Evolutionary conservation across 1,284 basidiomycete genomes (phyloP), one percentile per base, ranked within the genome.

Genomic region (Boletus sp.): DNA sequence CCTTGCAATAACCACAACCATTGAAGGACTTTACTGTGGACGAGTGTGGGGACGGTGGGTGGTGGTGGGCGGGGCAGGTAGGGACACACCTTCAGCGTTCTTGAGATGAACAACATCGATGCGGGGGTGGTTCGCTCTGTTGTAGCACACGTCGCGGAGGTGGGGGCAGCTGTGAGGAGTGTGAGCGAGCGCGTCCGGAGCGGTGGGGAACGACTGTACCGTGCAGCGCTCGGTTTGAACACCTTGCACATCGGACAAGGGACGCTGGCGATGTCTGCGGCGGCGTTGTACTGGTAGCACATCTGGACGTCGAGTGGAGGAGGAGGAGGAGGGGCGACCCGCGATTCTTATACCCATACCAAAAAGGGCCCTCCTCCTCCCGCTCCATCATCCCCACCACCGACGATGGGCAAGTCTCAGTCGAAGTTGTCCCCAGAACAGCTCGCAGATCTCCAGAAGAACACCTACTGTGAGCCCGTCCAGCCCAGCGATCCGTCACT

Each of bases 391-490:
- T 46, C 59, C 47, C 66, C 63, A 68, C 17, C 68, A 61, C 51
- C 68, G 64, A 76, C 75, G 76, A 92, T 93, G 97, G 97, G 97
- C 77, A 98, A 98, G 83, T 93, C 93, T 47, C 95, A 98, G 78
- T 94, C 91, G 71, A 99, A 99, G 80, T 86, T 99, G 54, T 93
- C 94, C 21, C 89, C 93, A 44, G 97, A 99, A 68, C 95, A 99
- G 80, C 89, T 99, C 64, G 83, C 89, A 40, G 95, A 98, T 74
- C 89, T 99, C 58, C 96, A 98, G 81, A 97, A 96, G 86, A 94
- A 95, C 79, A 99, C 97, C 1, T 97, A 99, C 77, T 99, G 97
- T 98, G 71, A 75, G 93, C 82, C 54, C 52, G 10, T 33, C 21
- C 53, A 51, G 19, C 7, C 7, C 57, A 60, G 28, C 25, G 48